phyloP scores from a whole-genome alignment of 495 filamentous ascomycete genomes.

The Aspergillus baeticus region DNA sequence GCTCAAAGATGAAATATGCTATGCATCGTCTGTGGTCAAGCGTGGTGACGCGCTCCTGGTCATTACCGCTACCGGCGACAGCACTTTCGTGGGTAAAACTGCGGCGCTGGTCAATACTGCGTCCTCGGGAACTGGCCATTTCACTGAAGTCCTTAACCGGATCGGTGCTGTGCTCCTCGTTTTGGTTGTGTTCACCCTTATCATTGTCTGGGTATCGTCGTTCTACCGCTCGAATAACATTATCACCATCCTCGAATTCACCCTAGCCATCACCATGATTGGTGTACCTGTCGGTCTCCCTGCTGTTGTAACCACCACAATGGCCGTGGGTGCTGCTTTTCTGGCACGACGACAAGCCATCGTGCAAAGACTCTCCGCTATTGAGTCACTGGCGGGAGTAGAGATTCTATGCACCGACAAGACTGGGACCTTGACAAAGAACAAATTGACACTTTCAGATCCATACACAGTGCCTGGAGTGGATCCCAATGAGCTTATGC shows the following conservation, averaged over 20 bases:
- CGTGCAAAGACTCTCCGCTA: conserved; percentile 90
- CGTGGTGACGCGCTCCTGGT: conserved; percentile 83
- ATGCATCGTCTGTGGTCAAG: conserved; percentile 84
- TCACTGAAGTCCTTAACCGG: conserved; percentile 82
- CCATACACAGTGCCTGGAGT: conserved; percentile 80
- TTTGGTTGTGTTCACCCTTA: conserved; percentile 74
- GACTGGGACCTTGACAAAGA: conserved; percentile 82
- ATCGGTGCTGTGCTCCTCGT: conserved; percentile 75
- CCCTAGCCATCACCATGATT: conserved; percentile 80
- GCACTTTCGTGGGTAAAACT: conserved; percentile 85
- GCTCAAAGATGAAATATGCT: conserved; percentile 73
- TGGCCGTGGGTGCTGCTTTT: conserved; percentile 92
- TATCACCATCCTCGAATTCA: conserved; percentile 76
- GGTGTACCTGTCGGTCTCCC: conserved; percentile 95
- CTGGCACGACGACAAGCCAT: conserved; percentile 90
- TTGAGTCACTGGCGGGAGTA: conserved; percentile 90
- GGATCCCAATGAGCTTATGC: conserved; percentile 80
- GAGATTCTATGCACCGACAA: conserved; percentile 97
- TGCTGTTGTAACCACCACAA: conserved; percentile 91
- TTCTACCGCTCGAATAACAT: conserved; percentile 84
- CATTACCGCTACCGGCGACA: conserved; percentile 79
- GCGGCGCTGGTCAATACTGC: conserved; percentile 81
- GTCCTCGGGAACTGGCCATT: conserved; percentile 71
- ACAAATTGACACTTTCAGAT: conserved; percentile 83
- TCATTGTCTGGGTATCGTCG: conserved; percentile 80